phyloP scores from a whole-genome alignment of 148 eudicot species.

The Selenicereus undatus region DNA sequence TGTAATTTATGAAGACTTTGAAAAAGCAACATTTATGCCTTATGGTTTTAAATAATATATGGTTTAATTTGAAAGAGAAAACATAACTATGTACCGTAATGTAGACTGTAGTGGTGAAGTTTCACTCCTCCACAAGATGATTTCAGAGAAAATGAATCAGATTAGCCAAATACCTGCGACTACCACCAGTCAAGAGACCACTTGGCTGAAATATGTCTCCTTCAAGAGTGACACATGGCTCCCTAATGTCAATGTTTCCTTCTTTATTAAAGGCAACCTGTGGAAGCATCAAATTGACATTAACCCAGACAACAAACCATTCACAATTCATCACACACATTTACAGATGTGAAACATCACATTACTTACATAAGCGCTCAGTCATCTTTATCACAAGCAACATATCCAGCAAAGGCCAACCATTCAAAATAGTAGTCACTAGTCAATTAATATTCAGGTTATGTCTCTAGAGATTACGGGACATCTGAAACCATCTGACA shows the following conservation, averaged over 20 bases:
- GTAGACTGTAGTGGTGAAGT: not conserved
- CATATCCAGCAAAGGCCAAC: not conserved
- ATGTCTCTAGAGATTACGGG: not conserved
- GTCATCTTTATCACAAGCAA: not conserved
- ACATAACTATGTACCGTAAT: not conserved
- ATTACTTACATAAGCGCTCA: not conserved
- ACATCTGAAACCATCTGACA: not conserved
- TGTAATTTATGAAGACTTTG: not conserved
- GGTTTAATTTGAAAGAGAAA: not conserved
- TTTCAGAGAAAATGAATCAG: conserved; percentile 3
- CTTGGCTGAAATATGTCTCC: conserved; percentile 98
- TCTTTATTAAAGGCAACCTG: conserved; percentile 83
- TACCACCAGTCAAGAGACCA: conserved; percentile 98
- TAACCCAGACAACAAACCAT: conserved; percentile 1
- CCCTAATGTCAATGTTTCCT: conserved; percentile 42
- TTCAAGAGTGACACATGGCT: conserved; percentile 85
- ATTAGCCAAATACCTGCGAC: conserved; percentile 64
- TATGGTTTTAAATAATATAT: too few species aligned
- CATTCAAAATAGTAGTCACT: not conserved
- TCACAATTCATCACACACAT: not conserved
- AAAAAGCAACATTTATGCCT: not conserved
- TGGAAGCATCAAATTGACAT: conserved; percentile 11
- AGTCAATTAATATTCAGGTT: not conserved
- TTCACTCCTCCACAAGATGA: conserved; percentile 2
- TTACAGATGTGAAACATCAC: not conserved